Base-by-base conservation (phyloP, 805 yeast genomes). In the Candida silvatica region DNA sequence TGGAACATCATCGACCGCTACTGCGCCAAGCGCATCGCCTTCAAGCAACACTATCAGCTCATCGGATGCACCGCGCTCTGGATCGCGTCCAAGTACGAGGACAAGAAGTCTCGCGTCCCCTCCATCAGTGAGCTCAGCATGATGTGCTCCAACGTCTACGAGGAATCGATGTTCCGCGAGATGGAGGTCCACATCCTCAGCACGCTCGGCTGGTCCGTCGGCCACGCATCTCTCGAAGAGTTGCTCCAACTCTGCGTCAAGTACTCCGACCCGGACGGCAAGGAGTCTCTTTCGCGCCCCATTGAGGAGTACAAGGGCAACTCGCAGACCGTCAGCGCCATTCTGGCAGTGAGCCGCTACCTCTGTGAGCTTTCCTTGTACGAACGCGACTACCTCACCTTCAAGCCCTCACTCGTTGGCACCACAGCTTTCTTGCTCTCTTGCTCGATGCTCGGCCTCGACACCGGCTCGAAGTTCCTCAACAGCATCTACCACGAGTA, bases 11-110 rank as follows among this genome's bases (percentile, higher is more conserved):
- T 90, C 41, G 98, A 90, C 56, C 73, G 97, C 41, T 90, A 90
- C 61, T 83, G 95, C 54, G 81, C 95, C 35, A 81, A 79, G 48
- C 69, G 97, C 47, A 76, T 87, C 6, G 92, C 88, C 1, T 69
- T 82, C 43, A 74, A 79, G 45, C 88, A 83, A 38, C 97, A 88
- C 59, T 78, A 85, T 41, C 96, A 88, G 58, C 67, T 90, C 36
- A 90, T 90, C 8, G 86, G 94, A 22, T 82, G 94, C 41, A 85
- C 95, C 4, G 85, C 95, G 41, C 62, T 90, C 24, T 90, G 97
- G 97, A 71, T 90, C 22, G 85, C 95, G 2, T 79, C 95, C 18
- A 90, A 90, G 48, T 74, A 72, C 49, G 80, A 74, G 49, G 80
- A 74, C 47, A 74, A 74, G 47, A 74, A 74, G 51, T 61, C 66